These are phyloP conservation scores for Pythium aphanidermatum DNA, from an alignment of 352 stramenopile species.

Conservation along the genomic window DNA sequence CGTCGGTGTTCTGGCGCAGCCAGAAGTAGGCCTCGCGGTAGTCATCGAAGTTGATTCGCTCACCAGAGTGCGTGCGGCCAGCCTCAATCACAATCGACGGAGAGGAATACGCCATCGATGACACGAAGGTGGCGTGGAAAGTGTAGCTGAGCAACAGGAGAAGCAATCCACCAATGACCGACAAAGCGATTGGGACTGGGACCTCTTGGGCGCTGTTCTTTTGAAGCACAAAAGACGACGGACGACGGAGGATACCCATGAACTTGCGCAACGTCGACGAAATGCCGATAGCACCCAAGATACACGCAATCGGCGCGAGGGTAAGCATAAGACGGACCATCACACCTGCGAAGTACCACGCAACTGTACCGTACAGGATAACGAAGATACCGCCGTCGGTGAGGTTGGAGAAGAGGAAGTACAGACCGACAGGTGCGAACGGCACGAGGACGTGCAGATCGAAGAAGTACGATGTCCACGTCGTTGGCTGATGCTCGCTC, in stretches of 20 bases:
- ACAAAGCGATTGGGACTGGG: slow-evolving; percentile 45
- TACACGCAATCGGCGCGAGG: slow-evolving; percentile 89
- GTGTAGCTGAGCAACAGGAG: slow-evolving; percentile 83
- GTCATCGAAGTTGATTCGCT: slow-evolving; percentile 85
- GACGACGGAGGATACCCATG: slow-evolving; percentile 55
- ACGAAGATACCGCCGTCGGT: slow-evolving; percentile 90
- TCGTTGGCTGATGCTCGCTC: slow-evolving; percentile 92
- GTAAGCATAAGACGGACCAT: slow-evolving; percentile 93
- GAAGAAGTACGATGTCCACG: slow-evolving; percentile 93
- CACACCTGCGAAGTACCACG: slow-evolving; percentile 91
- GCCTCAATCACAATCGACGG: slow-evolving; percentile 91
- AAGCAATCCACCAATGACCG: slow-evolving; percentile 53
- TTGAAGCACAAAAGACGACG: slow-evolving; percentile 40
- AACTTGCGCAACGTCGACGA: slow-evolving; percentile 77
- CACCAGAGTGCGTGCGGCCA: slow-evolving; percentile 55
- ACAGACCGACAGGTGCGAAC: slow-evolving; percentile 88
- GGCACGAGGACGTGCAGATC: slow-evolving; percentile 89
- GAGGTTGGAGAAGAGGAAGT: slow-evolving; percentile 87
- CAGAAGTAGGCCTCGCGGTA: slow-evolving; percentile 76
- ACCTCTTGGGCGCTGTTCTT: slow-evolving; percentile 61
- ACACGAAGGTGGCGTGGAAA: slow-evolving; percentile 87
- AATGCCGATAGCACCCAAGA: slow-evolving; percentile 84
- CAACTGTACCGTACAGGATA: slow-evolving; percentile 90
- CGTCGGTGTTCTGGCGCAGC: slow-evolving; percentile 62
- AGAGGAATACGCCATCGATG: slow-evolving; percentile 88